Conservation (phyloP, 768 basidiomycete genomes). For the Leccinum variicolor region DNA sequence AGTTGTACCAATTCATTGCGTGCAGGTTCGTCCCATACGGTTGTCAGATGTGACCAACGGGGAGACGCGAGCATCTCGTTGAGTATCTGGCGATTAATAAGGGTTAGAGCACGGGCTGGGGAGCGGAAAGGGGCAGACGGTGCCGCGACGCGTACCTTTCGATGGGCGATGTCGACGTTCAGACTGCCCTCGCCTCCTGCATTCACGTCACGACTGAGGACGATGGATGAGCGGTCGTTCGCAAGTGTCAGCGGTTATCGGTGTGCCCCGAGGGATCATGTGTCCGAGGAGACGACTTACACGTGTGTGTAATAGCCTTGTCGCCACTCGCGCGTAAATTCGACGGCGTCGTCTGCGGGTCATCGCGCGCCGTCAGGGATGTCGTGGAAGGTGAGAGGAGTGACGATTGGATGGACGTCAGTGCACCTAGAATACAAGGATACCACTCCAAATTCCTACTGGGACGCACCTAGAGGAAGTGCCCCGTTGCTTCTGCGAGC, state of each 20-base stretch:
- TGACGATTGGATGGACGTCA: neutral
- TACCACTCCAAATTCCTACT: neutral
- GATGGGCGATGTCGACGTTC: conserved; percentile 55
- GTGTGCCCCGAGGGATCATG: neutral
- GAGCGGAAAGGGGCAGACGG: too few species aligned
- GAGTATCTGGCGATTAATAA: conserved; percentile 41
- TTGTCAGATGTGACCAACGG: conserved; percentile 50
- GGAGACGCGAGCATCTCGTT: conserved; percentile 48
- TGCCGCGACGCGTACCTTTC: conserved; percentile 37
- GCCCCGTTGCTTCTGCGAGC: conserved; percentile 10
- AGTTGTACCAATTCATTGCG: conserved; percentile 44
- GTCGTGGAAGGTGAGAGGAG: neutral
- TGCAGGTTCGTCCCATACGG: conserved; percentile 40
- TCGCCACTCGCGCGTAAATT: conserved; percentile 58
- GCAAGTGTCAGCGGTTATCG: neutral
- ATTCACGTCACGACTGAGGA: conserved; percentile 40
- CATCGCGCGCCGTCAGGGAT: neutral
- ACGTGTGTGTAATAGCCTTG: conserved; percentile 39
- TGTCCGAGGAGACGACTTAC: conserved; percentile 7
- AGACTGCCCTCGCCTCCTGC: conserved; percentile 43
- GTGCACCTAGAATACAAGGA: neutral
- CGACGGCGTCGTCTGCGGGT: conserved; percentile 20
- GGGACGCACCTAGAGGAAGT: conserved; percentile 14
- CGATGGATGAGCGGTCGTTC: neutral
- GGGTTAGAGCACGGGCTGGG: neutral